Percentiles rank a stretch among this genome's conserved stretches.
Conservation (phyloP, 2,329 filamentous ascomycete genomes). For the Proliferodiscus dingleyae region DNA sequence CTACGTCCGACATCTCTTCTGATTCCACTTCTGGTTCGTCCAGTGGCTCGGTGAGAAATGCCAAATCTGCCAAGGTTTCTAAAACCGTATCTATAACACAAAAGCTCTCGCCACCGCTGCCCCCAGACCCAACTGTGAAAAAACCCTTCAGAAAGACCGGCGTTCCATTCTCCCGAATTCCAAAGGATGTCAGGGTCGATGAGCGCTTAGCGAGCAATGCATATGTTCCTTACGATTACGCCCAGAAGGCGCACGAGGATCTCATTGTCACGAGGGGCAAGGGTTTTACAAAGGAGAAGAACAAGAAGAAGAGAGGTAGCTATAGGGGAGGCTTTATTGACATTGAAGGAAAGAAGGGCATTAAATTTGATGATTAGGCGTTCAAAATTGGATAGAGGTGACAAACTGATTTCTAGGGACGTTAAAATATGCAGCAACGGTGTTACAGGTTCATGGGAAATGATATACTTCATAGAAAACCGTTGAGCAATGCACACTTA, state of each 20-base stretch:
- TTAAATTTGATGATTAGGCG: conserved; percentile 86
- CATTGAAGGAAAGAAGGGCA: conserved; percentile 71
- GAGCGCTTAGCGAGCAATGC: conserved; percentile 69
- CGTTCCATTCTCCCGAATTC: conserved; percentile 73
- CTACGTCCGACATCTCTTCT: conserved; percentile 11
- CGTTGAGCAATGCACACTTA: too few species aligned
- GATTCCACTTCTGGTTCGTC: conserved; percentile 24
- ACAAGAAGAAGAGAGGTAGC: conserved; percentile 91
- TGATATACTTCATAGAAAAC: background rate
- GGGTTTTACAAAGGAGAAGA: conserved; percentile 99
- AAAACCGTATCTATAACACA: conserved; percentile 10
- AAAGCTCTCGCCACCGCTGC: conserved; percentile 31
- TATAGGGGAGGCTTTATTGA: conserved; percentile 90
- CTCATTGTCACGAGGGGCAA: conserved; percentile 89
- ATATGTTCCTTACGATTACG: conserved; percentile 82
- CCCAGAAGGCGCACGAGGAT: conserved; percentile 81
- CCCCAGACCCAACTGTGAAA: conserved; percentile 31
- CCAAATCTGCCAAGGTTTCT: conserved; percentile 5
- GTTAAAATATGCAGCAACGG: background rate
- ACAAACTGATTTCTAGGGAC: background rate
- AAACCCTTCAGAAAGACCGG: conserved; percentile 45
- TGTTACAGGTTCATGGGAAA: background rate
- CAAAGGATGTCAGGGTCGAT: conserved; percentile 63
- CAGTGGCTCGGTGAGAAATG: conserved; percentile 20
- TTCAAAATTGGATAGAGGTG: conserved; percentile 2